Base-by-base conservation (phyloP, 805 yeast species). In the Kazachstania taianensis region DNA sequence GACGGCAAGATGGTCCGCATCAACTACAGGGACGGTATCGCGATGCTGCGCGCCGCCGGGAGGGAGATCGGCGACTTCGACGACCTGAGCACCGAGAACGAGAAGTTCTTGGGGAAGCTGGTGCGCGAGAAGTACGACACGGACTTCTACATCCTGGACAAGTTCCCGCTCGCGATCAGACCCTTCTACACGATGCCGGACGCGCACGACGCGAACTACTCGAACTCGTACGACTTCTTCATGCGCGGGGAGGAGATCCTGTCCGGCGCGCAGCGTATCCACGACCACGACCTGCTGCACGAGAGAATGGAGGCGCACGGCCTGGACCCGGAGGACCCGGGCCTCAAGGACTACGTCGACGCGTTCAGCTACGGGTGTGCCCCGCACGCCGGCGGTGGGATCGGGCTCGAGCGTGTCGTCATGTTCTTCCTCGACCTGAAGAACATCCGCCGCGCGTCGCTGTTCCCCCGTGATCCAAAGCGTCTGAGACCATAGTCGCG, bases 101-200 rank as follows among this genome's bases (percentile, higher is more conserved):
- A 92, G 66, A 86, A 84, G 66, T 70, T 84, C 41, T 72, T 92
- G 51, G 99, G 99, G 61, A 78, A 76, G 57, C 66, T 92, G 43
- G 92, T 92, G 28, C 78, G 87, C 59, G 96, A 86, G 41, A 80
- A 87, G 66, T 89, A 87, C 65, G 84, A 87, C 66, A 92, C 98
- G 37, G 99, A 92, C 67, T 92, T 92, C 73, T 92, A 87, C 69
- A 83, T 92, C 55, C 75, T 92, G 64, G 99, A 92, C 72, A 92
- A 92, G 65, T 92, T 92, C 83, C 99, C 99, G 53, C 71, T 86
- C 57, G 92, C 84, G 20, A 75, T 87, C 38, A 80, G 99, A 71
- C 99, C 99, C 40, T 92, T 92, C 75, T 92, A 92, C 74, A 92
- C 99, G 33, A 92, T 92, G 98, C 97, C 98, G 43, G 96, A 86